Base-by-base conservation (phyloP, 2,329 filamentous ascomycete genomes). In the Pyrenophora graminea region DNA sequence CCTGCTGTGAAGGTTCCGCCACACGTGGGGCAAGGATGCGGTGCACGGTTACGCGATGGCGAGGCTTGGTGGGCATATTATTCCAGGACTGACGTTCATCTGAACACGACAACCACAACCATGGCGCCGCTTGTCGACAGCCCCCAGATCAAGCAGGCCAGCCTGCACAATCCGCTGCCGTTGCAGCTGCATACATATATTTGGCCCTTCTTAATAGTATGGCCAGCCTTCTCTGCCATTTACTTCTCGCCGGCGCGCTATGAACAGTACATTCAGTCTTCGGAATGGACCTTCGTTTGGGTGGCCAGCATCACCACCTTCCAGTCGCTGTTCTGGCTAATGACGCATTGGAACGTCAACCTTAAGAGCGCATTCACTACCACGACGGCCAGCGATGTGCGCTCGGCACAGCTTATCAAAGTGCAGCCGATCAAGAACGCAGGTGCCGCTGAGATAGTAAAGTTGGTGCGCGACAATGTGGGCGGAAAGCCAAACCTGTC, bases 201-300 rank as follows among this genome's bases (percentile, higher is more conserved):
- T 64, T 96, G 91, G 90, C 94, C 94, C 0, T 99, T 97, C 70
- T 79, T 87, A 53, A 86, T 97, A 62, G 80, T 92, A 67, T 99
- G 95, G 92, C 94, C 95, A 45, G 78, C 89, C 66, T 97, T 97
- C 76, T 84, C 96, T 60, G 85, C 89, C 72, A 86, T 92, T 75
- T 97, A 96, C 74, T 85, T 96, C 46, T 88, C 85, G 18, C 81
- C 86, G 55, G 87, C 91, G 46, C 85, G 90, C 61, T 99, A 99
- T 75, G 88, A 96, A 61, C 88, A 87, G 70, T 87, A 97, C 78
- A 95, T 99, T 59, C 85, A 89, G 66, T 92, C 88, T n/a, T 86
- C 89, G 64, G 94, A 99, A 80, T 99, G 94, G 93, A 97, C 95
- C 1, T 96, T 96, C 72, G 90, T 99, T 57, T 99, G 90, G 86